Base-by-base conservation (phyloP, 2,329 filamentous ascomycete species). In the Fusarium protoensiforme region DNA sequence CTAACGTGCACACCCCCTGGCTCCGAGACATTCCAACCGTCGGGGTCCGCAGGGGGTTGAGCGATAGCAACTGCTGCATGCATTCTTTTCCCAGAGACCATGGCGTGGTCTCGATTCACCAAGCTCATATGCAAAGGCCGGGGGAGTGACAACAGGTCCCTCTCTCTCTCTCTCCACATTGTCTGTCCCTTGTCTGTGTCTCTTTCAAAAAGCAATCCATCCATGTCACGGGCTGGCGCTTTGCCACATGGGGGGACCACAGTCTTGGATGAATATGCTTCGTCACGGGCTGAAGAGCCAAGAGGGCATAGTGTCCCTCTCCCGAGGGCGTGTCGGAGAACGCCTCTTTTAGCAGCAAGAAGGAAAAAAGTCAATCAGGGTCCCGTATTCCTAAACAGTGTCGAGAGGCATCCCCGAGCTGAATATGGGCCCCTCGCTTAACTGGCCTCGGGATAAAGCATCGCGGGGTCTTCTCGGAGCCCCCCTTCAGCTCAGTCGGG, bases 1-100 rank as follows among this genome's bases (percentile, higher is more conserved):
- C 41, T 48, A 48, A 48, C 24, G 57, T 65, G 18, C 36, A 61
- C 59, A 58, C 54, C 46, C 58, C 27, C 57, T 61, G 27, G 54
- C 56, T 35, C 70, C 71, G 75, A 75, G 68, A 72, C 70, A 67
- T 61, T 61, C 65, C 63, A 68, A 71, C 64, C 57, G 57, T 69
- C 20, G 39, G 36, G 59, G 61, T 64, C 57, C 65, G 46, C 20
- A 27, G 24, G 24, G 43, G 43, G 18, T 46, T 46, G 41, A 46
- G 16, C 22, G 22, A 43, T 63, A 46, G n/a, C 20, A 57, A 65
- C 64, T 68, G 24, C 24, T 61, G 57, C 22, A 59, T 65, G 60
- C 68, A 72, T 77, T 72, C 68, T 75, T 64, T n/a, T 48, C 20
- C 18, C 39, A 62, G 57, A 61, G 33, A 38, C 35, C 35, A 67